phyloP scores from a whole-genome alignment of 345 rosid species.

The Populus simonii region DNA sequence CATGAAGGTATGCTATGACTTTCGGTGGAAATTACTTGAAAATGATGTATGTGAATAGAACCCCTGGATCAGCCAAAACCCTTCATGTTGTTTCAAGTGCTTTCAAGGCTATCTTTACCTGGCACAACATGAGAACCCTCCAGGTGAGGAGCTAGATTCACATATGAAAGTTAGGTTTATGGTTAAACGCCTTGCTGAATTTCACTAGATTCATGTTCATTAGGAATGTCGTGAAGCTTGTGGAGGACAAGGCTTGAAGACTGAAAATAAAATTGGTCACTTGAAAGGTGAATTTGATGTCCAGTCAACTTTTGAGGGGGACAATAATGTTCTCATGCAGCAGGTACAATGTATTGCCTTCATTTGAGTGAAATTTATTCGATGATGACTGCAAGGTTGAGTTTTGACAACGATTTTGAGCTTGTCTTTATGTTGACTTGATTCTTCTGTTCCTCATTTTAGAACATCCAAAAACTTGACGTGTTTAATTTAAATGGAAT shows the following conservation, averaged over 20 bases:
- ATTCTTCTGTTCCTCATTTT: background rate
- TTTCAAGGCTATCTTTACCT: constrained; percentile 65
- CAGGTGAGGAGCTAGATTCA: constrained; percentile 50
- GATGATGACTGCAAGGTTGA: background rate
- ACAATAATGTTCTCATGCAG: constrained; percentile 88
- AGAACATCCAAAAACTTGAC: background rate
- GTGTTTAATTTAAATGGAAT: background rate
- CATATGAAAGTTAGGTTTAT: background rate
- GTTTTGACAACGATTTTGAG: background rate
- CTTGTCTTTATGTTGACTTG: background rate
- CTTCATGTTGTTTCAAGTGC: constrained; percentile 85
- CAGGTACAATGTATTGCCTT: constrained; percentile 50
- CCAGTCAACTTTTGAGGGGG: constrained; percentile 93
- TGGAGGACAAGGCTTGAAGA: constrained; percentile 94
- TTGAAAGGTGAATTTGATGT: constrained; percentile 85
- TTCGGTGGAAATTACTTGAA: constrained; percentile 78
- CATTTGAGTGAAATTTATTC: background rate
- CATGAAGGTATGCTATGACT: constrained; percentile 73
- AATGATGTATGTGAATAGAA: constrained; percentile 66
- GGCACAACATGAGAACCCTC: constrained; percentile 96
- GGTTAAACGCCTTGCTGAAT: background rate
- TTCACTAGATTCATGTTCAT: constrained; percentile 6
- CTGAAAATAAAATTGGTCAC: constrained; percentile 84
- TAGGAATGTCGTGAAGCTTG: constrained; percentile 98
- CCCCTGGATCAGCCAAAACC: constrained; percentile 70